phyloP scores from a whole-genome alignment of 2,329 filamentous ascomycete species.

The Sclerotinia borealis region DNA sequence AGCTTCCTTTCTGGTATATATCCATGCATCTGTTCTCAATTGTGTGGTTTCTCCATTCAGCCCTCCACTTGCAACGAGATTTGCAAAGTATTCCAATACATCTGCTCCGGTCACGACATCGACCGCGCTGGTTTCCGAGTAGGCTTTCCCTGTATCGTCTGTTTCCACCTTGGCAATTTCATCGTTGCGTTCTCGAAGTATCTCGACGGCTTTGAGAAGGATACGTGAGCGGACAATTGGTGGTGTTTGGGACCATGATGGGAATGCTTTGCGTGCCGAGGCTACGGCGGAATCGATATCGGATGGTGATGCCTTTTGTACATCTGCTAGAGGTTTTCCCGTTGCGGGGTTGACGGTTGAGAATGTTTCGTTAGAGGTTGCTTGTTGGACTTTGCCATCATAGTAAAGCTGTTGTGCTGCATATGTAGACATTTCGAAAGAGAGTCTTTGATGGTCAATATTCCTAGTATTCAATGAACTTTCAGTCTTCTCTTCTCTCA shows the following conservation, averaged over 20 bases:
- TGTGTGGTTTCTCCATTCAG: conserved; percentile 75
- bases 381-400: conserved; percentile 60
- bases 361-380: conserved; percentile 58
- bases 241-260: conserved; percentile 68
- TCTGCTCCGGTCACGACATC: conserved; percentile 80
- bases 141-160: conserved; percentile 80
- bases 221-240: conserved; percentile 70
- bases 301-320: conserved; percentile 60
- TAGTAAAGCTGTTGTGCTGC: conserved; percentile 64
- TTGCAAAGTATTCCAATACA: conserved; percentile 81
- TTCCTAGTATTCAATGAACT: neutral
- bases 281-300: conserved; percentile 68
- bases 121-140: conserved; percentile 75
- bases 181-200: conserved; percentile 73
- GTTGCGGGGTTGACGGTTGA: conserved; percentile 70
- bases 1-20: conserved; percentile 76
- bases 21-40: conserved; percentile 69
- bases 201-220: conserved; percentile 66
- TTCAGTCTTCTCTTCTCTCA: conserved; percentile 2
- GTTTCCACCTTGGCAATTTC: conserved; percentile 75
- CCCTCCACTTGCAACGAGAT: conserved; percentile 69
- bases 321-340: conserved; percentile 59
- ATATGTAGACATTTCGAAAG: conserved; percentile 33
- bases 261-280: conserved; percentile 67
- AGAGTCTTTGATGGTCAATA: conserved; percentile 20